These are phyloP conservation scores for Pythium rhizo-oryzae DNA, from an alignment of 352 stramenopile genomes.

Conservation along the genomic window DNA sequence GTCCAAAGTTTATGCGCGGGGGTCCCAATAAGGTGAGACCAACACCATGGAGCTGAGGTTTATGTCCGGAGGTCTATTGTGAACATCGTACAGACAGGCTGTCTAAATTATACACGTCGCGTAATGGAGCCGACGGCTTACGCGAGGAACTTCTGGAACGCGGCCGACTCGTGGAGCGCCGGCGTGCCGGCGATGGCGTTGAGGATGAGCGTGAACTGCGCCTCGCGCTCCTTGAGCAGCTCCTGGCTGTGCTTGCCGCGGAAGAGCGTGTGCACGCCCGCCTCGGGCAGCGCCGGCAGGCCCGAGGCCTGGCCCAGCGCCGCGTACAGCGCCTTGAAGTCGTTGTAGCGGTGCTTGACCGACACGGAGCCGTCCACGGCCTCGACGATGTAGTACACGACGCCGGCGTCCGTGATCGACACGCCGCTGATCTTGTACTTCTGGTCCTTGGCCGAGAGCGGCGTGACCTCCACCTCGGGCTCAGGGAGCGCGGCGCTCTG, in stretches of 20 bases:
- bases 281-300: constrained; percentile 59
- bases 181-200: constrained; percentile 65
- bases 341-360: constrained; percentile 79
- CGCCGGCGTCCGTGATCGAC: constrained; percentile 61
- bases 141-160: constrained; percentile 63
- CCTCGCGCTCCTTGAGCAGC: constrained; percentile 65
- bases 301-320: constrained; percentile 32
- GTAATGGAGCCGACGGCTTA: background rate
- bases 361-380: constrained; percentile 33
- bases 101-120: background rate
- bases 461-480: constrained; percentile 23
- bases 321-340: constrained; percentile 78
- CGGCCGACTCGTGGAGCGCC: constrained; percentile 42
- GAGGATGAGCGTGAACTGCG: constrained; percentile 60
- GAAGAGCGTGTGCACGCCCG: constrained; percentile 49
- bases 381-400: constrained; percentile 77
- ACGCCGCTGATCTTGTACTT: constrained; percentile 47
- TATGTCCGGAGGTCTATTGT: no score
- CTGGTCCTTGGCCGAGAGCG: constrained; percentile 1
- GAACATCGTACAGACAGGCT: background rate
- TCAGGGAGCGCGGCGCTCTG: constrained; percentile 29
- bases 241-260: constrained; percentile 53
- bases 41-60: no score
- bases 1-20: no score
- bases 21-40: no score